These are phyloP conservation scores for Penicillium brasilianum DNA, from an alignment of 2,329 filamentous ascomycete species.

Conservation along the genomic window DNA sequence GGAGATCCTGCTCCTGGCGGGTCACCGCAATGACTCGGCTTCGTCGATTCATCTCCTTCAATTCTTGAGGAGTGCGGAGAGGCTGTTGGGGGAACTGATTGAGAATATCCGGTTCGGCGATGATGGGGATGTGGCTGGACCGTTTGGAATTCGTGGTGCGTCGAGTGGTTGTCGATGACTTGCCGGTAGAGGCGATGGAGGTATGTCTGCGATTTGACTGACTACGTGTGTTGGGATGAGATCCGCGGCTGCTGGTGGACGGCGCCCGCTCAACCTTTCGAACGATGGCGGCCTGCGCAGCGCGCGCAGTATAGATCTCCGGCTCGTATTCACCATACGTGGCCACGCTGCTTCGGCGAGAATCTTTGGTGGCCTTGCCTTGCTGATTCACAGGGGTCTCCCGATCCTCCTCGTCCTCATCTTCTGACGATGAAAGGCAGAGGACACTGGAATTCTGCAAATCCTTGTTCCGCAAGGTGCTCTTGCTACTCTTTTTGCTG, in stretches of 20 bases:
- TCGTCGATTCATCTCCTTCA: conserved; percentile 42
- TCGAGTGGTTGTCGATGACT: conserved; percentile 32
- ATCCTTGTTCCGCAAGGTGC: conserved; percentile 45
- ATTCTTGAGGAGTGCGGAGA: conserved; percentile 29
- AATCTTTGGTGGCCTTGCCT: conserved; percentile 17
- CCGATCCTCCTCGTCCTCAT: conserved; percentile 47
- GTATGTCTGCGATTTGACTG: conserved; percentile 29
- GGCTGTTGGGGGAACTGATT: conserved; percentile 34
- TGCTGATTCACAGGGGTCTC: conserved; percentile 24
- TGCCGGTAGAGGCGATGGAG: conserved; percentile 37
- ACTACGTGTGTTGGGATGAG: conserved; percentile 22
- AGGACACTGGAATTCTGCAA: conserved; percentile 53
- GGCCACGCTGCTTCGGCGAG: conserved; percentile 46
- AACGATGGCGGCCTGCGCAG: conserved; percentile 41
- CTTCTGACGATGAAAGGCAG: conserved; percentile 56
- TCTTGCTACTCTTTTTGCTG: conserved; percentile 47
- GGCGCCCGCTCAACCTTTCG: conserved; percentile 36
- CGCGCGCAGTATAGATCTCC: conserved; percentile 51
- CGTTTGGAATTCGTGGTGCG: conserved; percentile 35
- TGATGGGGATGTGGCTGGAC: conserved; percentile 40
- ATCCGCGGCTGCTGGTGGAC: conserved; percentile 35
- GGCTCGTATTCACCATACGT: conserved; percentile 48
- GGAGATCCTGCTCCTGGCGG: conserved; percentile 57
- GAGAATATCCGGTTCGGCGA: conserved; percentile 41
- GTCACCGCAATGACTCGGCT: conserved; percentile 59